Conservation (phyloP, 495 filamentous ascomycete genomes). For the Emericellopsis terricola region DNA sequence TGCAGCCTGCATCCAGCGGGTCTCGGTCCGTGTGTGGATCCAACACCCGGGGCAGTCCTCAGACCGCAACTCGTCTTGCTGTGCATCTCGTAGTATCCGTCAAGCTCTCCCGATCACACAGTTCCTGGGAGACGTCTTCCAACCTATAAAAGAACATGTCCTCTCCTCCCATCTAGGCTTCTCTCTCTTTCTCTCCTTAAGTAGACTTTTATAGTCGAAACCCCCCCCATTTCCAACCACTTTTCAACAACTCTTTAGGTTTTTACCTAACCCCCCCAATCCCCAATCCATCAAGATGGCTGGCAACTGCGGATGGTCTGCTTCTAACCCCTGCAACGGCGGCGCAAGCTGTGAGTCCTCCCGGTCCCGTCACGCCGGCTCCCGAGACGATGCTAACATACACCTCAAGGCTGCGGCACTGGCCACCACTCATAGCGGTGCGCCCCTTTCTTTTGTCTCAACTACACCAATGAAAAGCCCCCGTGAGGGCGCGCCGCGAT, state of each 20-base stretch:
- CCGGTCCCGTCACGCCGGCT: too few relatives aligned
- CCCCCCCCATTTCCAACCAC: background rate
- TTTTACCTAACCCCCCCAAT: background rate
- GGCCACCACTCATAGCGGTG: background rate
- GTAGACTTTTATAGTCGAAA: background rate
- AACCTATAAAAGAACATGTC: background rate
- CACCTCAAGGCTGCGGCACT: background rate
- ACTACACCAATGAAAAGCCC: background rate
- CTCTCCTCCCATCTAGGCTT: background rate
- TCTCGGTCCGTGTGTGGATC: too few relatives aligned
- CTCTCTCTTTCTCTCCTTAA: background rate
- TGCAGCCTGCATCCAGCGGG: background rate
- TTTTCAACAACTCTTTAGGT: background rate
- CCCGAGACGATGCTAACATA: too few relatives aligned
- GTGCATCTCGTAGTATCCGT: too few relatives aligned
- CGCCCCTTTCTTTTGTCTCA: background rate
- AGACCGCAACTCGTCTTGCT: too few relatives aligned
- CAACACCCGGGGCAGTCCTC: too few relatives aligned
- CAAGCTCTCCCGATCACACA: too few relatives aligned
- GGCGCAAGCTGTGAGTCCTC: slow-evolving; percentile 1
- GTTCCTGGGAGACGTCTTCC: too few relatives aligned
- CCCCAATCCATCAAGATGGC: background rate
- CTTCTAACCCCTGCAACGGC: background rate
- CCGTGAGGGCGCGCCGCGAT: too few relatives aligned
- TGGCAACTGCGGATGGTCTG: slow-evolving; percentile 1